phyloP scores from a whole-genome alignment of 257 asterid genomes.

The Coffea eugenioides region DNA sequence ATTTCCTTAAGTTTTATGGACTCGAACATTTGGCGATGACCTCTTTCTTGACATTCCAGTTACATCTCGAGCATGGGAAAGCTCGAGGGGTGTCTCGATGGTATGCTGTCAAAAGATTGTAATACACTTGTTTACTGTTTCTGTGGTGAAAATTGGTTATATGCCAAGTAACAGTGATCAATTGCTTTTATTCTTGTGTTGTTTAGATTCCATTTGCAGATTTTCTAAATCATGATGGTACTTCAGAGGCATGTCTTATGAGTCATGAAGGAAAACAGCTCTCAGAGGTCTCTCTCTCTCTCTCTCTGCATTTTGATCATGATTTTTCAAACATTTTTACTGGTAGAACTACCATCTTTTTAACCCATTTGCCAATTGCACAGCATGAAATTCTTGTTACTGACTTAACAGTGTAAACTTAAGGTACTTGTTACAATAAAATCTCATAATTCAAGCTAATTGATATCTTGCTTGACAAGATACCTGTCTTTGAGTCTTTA shows the following conservation, averaged over 20 bases:
- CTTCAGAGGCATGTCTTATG: conserved; percentile 54
- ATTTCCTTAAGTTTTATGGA: not conserved
- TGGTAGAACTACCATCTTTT: not conserved
- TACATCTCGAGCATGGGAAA: conserved; percentile 85
- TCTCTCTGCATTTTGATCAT: not conserved
- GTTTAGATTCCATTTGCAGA: conserved; percentile 84
- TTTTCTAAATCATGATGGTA: conserved; percentile 68
- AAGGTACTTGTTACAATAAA: not conserved
- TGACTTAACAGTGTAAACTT: not conserved
- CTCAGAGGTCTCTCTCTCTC: conserved; percentile 44
- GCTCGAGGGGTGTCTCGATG: conserved; percentile 73
- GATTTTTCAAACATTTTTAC: not conserved
- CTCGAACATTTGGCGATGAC: not conserved
- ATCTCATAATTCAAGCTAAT: not conserved
- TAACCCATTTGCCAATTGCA: not conserved
- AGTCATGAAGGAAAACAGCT: conserved; percentile 48
- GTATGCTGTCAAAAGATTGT: conserved; percentile 22
- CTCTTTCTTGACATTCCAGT: conserved; percentile 38
- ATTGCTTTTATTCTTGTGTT: conserved; percentile 4
- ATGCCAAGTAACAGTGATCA: not conserved
- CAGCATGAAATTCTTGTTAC: not conserved
- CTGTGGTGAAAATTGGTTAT: not conserved
- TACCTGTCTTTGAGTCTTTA: not conserved
- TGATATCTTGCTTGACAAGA: not conserved
- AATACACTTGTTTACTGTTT: not conserved